These are phyloP conservation scores for Strobilomyces confusus DNA, from an alignment of 768 basidiomycete species.

Conservation along the genomic window DNA sequence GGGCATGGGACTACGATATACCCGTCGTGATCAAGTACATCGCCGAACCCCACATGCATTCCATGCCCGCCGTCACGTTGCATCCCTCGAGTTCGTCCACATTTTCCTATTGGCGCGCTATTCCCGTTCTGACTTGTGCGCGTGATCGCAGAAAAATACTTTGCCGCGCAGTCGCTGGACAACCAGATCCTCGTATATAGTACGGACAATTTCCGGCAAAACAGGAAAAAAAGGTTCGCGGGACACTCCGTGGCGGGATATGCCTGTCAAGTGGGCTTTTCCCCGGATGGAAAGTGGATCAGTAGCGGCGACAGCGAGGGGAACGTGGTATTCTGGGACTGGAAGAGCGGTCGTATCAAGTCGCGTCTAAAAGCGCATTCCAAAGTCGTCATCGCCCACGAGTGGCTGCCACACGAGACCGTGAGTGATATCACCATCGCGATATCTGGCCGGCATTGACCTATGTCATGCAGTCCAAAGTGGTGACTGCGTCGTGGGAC, in stretches of 20 bases:
- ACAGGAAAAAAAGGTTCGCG: conserved; percentile 96
- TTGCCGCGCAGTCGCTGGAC: conserved; percentile 96
- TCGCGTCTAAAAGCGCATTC: conserved; percentile 84
- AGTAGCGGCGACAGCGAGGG: conserved; percentile 95
- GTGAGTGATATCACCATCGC: conserved; percentile 46
- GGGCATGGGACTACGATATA: conserved; percentile 99
- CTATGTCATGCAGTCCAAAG: conserved; percentile 68
- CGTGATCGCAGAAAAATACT: conserved; percentile 72
- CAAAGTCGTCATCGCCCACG: conserved; percentile 97
- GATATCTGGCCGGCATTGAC: conserved; percentile 7
- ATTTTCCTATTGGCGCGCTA: conserved; percentile 3
- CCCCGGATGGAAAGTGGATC: conserved; percentile 97
- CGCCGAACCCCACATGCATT: conserved; percentile 99
- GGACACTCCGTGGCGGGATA: conserved; percentile 97
- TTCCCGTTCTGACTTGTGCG: conserved; percentile 11
- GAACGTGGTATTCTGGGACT: conserved; percentile 98
- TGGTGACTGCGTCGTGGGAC: conserved; percentile 97
- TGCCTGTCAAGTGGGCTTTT: conserved; percentile 95
- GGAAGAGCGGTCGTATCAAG: conserved; percentile 97
- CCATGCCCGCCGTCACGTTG: conserved; percentile 96
- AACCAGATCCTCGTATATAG: conserved; percentile 98
- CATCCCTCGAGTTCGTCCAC: conserved; percentile 84
- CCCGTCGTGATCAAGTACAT: conserved; percentile 99
- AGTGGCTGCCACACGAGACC: conserved; percentile 96
- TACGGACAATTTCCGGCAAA: conserved; percentile 97